phyloP scores from a whole-genome alignment of 768 basidiomycete species.

The Trametes maxima region DNA sequence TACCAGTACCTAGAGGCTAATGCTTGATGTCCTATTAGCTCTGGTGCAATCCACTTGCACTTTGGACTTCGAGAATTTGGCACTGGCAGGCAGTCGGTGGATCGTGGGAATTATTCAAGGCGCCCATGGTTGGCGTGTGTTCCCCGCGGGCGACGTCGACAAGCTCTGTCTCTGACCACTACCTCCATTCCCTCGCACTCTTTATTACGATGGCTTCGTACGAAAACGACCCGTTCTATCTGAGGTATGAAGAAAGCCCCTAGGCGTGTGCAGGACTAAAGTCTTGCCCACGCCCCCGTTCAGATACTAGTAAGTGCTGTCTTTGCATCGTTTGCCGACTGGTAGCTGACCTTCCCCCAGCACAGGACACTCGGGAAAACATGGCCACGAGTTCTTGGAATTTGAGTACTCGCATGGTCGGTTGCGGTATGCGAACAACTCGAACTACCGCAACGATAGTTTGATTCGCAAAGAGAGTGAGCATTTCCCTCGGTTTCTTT shows the following conservation, averaged over 20 bases:
- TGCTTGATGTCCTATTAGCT: too few species aligned
- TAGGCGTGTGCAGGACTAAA: slow-evolving; percentile 28
- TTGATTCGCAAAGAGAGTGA: slow-evolving; percentile 98
- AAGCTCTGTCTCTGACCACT: slow-evolving; percentile 8
- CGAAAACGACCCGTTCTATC: slow-evolving; percentile 81
- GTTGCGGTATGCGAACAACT: slow-evolving; percentile 97
- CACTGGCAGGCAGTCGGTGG: neutral
- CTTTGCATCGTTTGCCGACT: neutral
- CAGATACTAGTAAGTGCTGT: slow-evolving; percentile 56
- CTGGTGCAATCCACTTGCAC: too few species aligned
- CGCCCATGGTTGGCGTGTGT: neutral
- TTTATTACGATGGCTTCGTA: slow-evolving; percentile 42
- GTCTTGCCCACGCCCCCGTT: slow-evolving; percentile 25
- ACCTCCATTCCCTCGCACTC: neutral
- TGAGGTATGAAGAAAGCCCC: slow-evolving; percentile 52
- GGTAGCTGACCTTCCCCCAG: slow-evolving; percentile 50
- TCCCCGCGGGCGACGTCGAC: neutral
- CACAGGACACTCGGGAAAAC: slow-evolving; percentile 98
- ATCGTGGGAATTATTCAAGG: neutral
- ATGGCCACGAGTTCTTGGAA: slow-evolving; percentile 97
- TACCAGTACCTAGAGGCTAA: too few species aligned
- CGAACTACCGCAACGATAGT: slow-evolving; percentile 97
- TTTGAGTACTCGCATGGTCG: slow-evolving; percentile 98
- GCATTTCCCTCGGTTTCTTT: slow-evolving; percentile 35
- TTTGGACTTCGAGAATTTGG: too few species aligned